A percentile compares a stretch with the other conserved stretches of the same genome.
phyloP scores from a whole-genome alignment of 768 basidiomycete species.

The Pilatotrama ljubarskyi region DNA sequence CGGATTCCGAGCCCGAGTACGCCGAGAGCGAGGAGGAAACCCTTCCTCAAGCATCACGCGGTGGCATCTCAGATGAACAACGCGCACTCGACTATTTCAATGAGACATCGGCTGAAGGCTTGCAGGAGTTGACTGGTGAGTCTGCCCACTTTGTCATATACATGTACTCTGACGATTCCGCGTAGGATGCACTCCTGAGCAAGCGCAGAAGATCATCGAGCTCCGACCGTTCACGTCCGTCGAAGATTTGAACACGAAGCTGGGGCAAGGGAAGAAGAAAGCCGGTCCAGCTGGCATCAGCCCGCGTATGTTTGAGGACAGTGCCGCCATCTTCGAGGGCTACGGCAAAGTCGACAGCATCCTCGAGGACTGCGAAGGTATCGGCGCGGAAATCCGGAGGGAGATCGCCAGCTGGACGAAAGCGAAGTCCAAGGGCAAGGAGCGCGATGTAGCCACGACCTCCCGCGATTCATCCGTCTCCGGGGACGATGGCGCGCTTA shows the following conservation, averaged over 20 bases:
- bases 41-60: constrained; percentile 13
- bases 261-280: constrained; percentile 88
- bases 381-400: constrained; percentile 70
- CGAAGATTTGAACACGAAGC: constrained; percentile 71
- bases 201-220: constrained; percentile 76
- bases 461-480: constrained; percentile 32
- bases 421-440: constrained; percentile 37
- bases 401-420: constrained; percentile 78
- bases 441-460: constrained; percentile 26
- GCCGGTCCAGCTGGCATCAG: constrained; percentile 81
- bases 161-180: neutral
- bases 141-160: constrained; percentile 1
- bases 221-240: constrained; percentile 80
- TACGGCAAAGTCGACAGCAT: constrained; percentile 89
- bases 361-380: constrained; percentile 84
- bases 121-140: constrained; percentile 78
- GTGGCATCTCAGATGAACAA: constrained; percentile 38
- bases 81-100: constrained; percentile 73
- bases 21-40: constrained; percentile 49
- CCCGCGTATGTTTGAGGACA: constrained; percentile 88
- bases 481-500: constrained; percentile 63
- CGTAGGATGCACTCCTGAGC: constrained; percentile 75
- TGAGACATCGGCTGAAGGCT: constrained; percentile 53
- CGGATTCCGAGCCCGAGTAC: constrained; percentile 61
- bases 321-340: constrained; percentile 77